Conservation (phyloP, 2,329 filamentous ascomycete species). For the Hirsutella minnesotensis region DNA sequence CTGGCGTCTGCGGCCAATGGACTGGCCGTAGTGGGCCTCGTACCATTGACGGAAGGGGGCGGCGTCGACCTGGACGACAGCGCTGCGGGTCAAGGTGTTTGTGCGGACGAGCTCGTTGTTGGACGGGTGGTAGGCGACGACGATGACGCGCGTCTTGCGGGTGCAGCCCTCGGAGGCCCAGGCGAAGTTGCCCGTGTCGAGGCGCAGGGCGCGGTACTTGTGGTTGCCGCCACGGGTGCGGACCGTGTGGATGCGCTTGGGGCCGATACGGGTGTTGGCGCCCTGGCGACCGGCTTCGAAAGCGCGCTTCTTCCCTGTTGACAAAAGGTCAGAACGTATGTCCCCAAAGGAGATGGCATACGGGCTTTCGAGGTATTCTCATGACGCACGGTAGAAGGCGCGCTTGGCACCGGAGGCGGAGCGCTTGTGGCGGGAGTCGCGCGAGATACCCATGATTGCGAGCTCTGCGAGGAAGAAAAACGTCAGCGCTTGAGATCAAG, state of each 20-base stretch:
- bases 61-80: constrained; percentile 97
- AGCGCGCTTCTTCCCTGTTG: constrained; percentile 85
- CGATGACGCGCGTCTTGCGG: constrained; percentile 99
- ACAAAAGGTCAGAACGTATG: constrained; percentile 64
- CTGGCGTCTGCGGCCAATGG: constrained; percentile 83
- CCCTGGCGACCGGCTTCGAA: constrained; percentile 99
- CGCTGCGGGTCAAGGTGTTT: constrained; percentile 98
- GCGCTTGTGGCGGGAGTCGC: constrained; percentile 99
- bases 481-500: constrained; percentile 12
- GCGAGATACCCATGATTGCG: constrained; percentile 98
- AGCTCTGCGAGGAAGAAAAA: constrained; percentile 36
- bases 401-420: constrained; percentile 98
- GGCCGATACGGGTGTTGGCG: constrained; percentile 97
- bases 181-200: constrained; percentile 98
- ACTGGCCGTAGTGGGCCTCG: constrained; percentile 96
- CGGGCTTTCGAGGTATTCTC: constrained; percentile 54
- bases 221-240: constrained; percentile 97
- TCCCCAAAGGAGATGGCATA: constrained; percentile 32
- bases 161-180: constrained; percentile 97
- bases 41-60: constrained; percentile 99
- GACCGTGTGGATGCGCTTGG: constrained; percentile 93
- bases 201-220: constrained; percentile 98
- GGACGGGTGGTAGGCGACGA: constrained; percentile 95
- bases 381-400: constrained; percentile 74
- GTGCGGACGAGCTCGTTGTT: constrained; percentile 99